phyloP scores from a whole-genome alignment of 352 stramenopile species.

The Pythium coloratum region DNA sequence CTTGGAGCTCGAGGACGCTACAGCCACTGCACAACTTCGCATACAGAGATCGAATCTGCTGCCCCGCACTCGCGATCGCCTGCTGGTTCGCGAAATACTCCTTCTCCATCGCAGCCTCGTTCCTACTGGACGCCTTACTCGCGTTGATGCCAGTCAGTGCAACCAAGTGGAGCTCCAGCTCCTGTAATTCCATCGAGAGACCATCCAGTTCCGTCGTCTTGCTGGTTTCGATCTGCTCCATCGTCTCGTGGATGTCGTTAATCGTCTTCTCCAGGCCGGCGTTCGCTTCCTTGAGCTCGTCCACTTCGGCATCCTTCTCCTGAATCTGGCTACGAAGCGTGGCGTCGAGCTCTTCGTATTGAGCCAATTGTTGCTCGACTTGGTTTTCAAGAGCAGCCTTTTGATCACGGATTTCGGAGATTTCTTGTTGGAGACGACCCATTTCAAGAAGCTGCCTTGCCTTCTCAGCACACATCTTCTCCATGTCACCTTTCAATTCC shows the following conservation, averaged over 20 bases:
- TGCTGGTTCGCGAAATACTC: slow-evolving; percentile 48
- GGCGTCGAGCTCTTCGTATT: slow-evolving; percentile 34
- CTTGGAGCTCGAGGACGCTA: slow-evolving; percentile 57
- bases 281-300: slow-evolving; percentile 20
- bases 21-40: slow-evolving; percentile 57
- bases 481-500: slow-evolving; percentile 54
- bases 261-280: slow-evolving; percentile 2
- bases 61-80: slow-evolving; percentile 40
- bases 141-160: not conserved
- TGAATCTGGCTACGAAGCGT: slow-evolving; percentile 27
- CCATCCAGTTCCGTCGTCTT: slow-evolving; percentile 19
- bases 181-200: slow-evolving; percentile 14
- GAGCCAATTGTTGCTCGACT: slow-evolving; percentile 40
- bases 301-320: slow-evolving; percentile 43
- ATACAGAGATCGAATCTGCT: slow-evolving; percentile 51
- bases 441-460: slow-evolving; percentile 46
- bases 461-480: slow-evolving; percentile 27
- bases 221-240: slow-evolving; percentile 16
- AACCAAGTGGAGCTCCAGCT: slow-evolving; percentile 26
- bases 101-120: slow-evolving; percentile 31
- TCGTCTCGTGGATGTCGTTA: slow-evolving; percentile 11
- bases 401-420: slow-evolving; percentile 39
- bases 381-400: slow-evolving; percentile 41
- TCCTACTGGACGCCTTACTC: not conserved
- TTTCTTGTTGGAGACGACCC: slow-evolving; percentile 36